Conservation (phyloP, 2,329 filamentous ascomycete species). For the Pestalotiopsis sp. region DNA sequence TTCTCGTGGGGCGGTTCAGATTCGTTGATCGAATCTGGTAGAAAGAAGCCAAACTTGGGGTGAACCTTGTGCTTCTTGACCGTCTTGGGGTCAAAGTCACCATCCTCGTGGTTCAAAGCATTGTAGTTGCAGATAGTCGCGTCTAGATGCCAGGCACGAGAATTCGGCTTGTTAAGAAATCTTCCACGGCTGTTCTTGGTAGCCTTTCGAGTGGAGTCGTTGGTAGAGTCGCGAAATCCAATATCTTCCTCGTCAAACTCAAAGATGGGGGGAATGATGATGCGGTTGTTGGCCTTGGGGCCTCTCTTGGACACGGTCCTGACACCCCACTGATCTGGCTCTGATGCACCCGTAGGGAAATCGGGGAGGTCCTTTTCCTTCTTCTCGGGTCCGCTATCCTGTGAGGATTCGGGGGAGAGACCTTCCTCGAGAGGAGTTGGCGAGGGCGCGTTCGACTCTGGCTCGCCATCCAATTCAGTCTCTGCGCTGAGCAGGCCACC, state of each 20-base stretch:
- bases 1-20: slow-evolving; percentile 41
- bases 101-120: slow-evolving; percentile 48
- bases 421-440: slow-evolving; percentile 26
- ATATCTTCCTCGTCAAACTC: slow-evolving; percentile 58
- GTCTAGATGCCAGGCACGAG: slow-evolving; percentile 57
- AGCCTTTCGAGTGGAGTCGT: slow-evolving; percentile 56
- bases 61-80: slow-evolving; percentile 55
- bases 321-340: slow-evolving; percentile 56
- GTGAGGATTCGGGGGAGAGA: slow-evolving; percentile 24
- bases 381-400: slow-evolving; percentile 26
- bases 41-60: slow-evolving; percentile 55
- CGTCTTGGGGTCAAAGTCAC: slow-evolving; percentile 54
- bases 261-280: slow-evolving; percentile 54
- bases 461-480: slow-evolving; percentile 32
- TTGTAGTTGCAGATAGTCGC: slow-evolving; percentile 57
- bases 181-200: slow-evolving; percentile 56
- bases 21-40: slow-evolving; percentile 51
- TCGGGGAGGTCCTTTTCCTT: slow-evolving; percentile 31
- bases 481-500: slow-evolving; percentile 41
- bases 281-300: slow-evolving; percentile 51
- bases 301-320: slow-evolving; percentile 47
- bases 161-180: slow-evolving; percentile 57
- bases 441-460: slow-evolving; percentile 35
- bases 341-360: slow-evolving; percentile 43
- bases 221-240: slow-evolving; percentile 61